Evolutionary conservation across 768 basidiomycete species (phyloP), one percentile per base, ranked within the genome.

Genomic region (Suillus clintonianus): DNA sequence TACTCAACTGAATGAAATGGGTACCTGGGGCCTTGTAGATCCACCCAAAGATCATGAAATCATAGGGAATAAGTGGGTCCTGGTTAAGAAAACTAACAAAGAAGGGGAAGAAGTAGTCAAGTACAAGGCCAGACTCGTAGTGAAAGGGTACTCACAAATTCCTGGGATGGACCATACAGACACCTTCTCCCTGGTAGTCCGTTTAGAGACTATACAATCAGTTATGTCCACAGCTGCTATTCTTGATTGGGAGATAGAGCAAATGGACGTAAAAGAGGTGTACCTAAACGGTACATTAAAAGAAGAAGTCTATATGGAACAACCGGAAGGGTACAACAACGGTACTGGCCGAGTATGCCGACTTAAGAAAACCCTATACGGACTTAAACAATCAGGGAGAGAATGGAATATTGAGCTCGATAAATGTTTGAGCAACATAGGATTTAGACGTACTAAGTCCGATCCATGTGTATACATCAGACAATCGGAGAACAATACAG

Each of bases 61-160:
- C 0, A 64, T 81, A 0, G 65, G 64, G 2, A 73, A 71, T 39
- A 71, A 70, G 62, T 78, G 76, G 77, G 73, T 78, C 5, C 14
- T 63, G 15, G 51, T 48, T 5, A 48, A 59, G 4, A 66, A 61
- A 14, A 64, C 60, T 1, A 37, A 56, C 4, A 64, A 64, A 51
- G 42, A 67, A 1, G 60, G 67, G 0, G 6, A 42, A 0, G 6
- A 42, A 0, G 37, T 70, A n/a, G 41, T 50, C 41, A 60, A 71
- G 64, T 69, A 65, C 56, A 80, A 80, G 56, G 80, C 73, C 0
- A 34, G 76, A 17, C 55, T 83, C 15, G 79, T 82, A 1, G 80
- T 77, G 1, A 68, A 76, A 64, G 82, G 82, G 0, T 82, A 73
- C 64, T 66, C 69, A 3, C 82, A 83, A 62, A 43, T 71, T 0